Evolutionary conservation across 2,329 filamentous ascomycete species (phyloP).

Genomic region (Chaetomium strumarium): DNA sequence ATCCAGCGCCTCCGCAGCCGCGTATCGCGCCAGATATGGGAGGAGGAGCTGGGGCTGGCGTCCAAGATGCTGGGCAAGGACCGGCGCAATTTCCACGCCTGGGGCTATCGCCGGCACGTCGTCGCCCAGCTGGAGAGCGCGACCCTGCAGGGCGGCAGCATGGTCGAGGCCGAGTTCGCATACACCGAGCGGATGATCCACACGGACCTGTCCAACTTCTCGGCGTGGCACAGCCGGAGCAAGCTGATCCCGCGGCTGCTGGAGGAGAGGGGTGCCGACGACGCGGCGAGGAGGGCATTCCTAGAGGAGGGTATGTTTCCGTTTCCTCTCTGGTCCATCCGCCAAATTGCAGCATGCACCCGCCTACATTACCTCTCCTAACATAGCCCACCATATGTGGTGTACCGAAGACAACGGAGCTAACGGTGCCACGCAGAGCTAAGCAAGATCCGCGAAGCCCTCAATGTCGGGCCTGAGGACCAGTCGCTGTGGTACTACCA

Average conservation of each 20-base stretch:
- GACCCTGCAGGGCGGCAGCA: constrained; percentile 47
- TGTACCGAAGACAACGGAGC: not conserved
- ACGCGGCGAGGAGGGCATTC: constrained; percentile 58
- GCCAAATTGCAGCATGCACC: not conserved
- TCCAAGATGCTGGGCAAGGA: constrained; percentile 85
- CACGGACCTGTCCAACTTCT: constrained; percentile 88
- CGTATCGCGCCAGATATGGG: constrained; percentile 65
- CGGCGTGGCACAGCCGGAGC: constrained; percentile 89
- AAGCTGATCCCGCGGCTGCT: constrained; percentile 75
- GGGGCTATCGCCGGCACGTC: constrained; percentile 81
- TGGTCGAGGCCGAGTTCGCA: constrained; percentile 75
- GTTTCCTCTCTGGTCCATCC: not conserved
- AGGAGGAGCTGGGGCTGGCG: constrained; percentile 74
- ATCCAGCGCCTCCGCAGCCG: constrained; percentile 54
- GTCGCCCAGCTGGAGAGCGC: constrained; percentile 66
- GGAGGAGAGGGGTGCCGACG: constrained; percentile 60
- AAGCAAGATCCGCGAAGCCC: constrained; percentile 64
- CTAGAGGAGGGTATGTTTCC: constrained; percentile 59
- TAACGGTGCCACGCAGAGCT: constrained; percentile 51
- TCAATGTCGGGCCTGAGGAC: constrained; percentile 88
- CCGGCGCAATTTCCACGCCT: constrained; percentile 91
- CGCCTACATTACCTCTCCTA: too few species aligned
- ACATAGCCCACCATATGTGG: too few species aligned
- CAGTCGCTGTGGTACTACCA: constrained; percentile 98
- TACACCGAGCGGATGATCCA: constrained; percentile 89